Percentiles rank a stretch among this genome's conserved stretches.
phyloP scores from a whole-genome alignment of 2,329 filamentous ascomycete genomes.

The Fusarium denticulatum region DNA sequence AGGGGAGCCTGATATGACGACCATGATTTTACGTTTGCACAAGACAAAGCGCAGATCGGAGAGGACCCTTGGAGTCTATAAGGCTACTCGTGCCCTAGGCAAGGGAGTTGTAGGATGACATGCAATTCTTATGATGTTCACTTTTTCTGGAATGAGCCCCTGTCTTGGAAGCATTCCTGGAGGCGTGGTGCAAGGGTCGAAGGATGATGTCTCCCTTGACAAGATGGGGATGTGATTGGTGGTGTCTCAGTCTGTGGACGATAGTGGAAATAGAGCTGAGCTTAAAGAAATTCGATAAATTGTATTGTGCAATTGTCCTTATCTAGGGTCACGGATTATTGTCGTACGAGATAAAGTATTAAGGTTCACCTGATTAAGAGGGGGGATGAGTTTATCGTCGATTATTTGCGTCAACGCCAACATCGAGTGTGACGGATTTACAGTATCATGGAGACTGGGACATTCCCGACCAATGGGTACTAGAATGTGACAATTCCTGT shows the following conservation, averaged over 20 bases:
- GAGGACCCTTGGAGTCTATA: slow-evolving; percentile 18
- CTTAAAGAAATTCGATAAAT: slow-evolving; percentile 24
- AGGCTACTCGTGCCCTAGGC: slow-evolving; percentile 5
- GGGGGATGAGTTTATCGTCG: background rate
- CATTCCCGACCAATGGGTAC: background rate
- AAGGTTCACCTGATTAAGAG: background rate
- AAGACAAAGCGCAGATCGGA: background rate
- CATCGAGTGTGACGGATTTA: background rate
- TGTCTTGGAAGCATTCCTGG: slow-evolving; percentile 26
- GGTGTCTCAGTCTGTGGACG: background rate
- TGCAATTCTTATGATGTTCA: background rate
- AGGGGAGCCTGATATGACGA: slow-evolving; percentile 25
- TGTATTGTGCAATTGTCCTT: background rate
- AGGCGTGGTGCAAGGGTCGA: background rate
- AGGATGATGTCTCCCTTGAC: slow-evolving; percentile 16
- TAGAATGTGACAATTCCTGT: background rate
- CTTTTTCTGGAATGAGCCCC: slow-evolving; percentile 29
- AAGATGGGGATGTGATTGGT: slow-evolving; percentile 5
- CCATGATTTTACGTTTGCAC: slow-evolving; percentile 8
- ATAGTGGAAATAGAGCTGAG: slow-evolving; percentile 5
- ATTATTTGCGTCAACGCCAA: background rate
- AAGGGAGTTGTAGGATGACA: slow-evolving; percentile 16
- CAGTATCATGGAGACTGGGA: background rate
- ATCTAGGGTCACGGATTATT: background rate
- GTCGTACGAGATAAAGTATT: too few relatives aligned